These are phyloP conservation scores for Triglochin maritima DNA, from an alignment of 106 monocot species.

Conservation along the genomic window DNA sequence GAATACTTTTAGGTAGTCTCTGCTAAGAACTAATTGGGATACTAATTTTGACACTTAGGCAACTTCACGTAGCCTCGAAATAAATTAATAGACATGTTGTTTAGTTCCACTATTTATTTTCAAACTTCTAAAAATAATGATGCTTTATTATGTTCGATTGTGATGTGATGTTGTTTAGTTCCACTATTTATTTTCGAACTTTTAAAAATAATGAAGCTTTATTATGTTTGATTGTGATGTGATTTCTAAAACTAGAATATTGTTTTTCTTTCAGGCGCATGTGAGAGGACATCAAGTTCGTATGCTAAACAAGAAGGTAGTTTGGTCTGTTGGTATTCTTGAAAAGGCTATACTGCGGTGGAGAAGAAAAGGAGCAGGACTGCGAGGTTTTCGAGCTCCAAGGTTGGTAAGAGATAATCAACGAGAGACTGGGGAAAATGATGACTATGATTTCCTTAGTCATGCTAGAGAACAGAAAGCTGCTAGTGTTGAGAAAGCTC, in stretches of 20 bases:
- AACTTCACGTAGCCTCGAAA: not conserved
- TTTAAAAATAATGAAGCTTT: too few species aligned
- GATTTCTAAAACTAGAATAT: too few species aligned
- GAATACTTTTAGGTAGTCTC: too few species aligned
- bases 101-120: too few species aligned
- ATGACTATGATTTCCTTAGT: conserved; percentile 36
- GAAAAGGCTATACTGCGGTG: conserved; percentile 50
- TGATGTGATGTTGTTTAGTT: too few species aligned
- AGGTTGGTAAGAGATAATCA: not conserved
- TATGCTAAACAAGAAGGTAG: conserved; percentile 34
- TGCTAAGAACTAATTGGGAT: too few species aligned
- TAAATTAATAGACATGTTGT: too few species aligned
- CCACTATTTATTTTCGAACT: too few species aligned
- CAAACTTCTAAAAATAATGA: too few species aligned
- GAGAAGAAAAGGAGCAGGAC: conserved; percentile 34
- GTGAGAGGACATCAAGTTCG: conserved; percentile 48
- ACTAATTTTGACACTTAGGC: too few species aligned
- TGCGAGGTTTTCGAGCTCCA: conserved; percentile 37
- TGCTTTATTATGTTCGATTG: too few species aligned
- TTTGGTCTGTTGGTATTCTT: conserved; percentile 51
- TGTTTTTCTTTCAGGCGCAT: conserved; percentile 47
- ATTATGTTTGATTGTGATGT: too few species aligned
- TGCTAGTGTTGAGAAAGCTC: conserved; percentile 29
- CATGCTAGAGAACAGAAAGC: conserved; percentile 25
- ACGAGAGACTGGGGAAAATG: conserved; percentile 7